Evolutionary conservation across 176 grass and related monocot genomes (phyloP), one percentile per base, ranked within the genome.

Genomic region (Avena eriantha): DNA sequence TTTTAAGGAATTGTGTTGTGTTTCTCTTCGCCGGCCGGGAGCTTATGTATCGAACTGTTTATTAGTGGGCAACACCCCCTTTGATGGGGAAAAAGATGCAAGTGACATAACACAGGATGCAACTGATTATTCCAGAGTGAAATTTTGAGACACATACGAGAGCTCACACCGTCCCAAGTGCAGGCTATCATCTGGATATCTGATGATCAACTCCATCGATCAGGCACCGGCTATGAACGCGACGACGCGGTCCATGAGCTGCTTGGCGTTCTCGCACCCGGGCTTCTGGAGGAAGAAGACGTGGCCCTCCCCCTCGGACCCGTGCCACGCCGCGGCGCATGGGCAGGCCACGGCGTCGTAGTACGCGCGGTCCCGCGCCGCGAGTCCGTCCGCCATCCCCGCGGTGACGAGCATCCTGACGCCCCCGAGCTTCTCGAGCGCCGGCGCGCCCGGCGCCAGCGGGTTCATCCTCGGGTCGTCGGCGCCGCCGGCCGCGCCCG

Each of bases 391-490:
- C 9, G 41, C 69, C 60, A 81, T 60, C 39, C 73, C 83, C 15
- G 84, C 82, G 31, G 76, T 78, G 31, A 95, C 88, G 29, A 92
- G 83, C 80, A 92, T 49, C 53, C 82, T 76, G 43, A 84, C 43
- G 35, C 93, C 88, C 51, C 57, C 73, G n/a, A 92, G 88, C 46
- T 33, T 77, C 17, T 77, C 64, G 83, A 89, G 59, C 66, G 29
- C 43, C 53, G 18, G 64, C 33, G 82, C 88, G 24, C 79, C 57
- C 8, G 34, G 73, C 7, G 80, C 82, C 80, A 86, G 76, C 3
- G 90, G 93, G 79, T 92, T 90, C 14, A 84, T 73, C 66, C 55
- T 82, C 8, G 85, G 90, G 57, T 95, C 86, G n/a, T 95, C 87
- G 23, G 86, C 53, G 69, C 90, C 93, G 82, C 48, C 54, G n/a